Conservation (phyloP, 2,329 filamentous ascomycete genomes). For the Alternaria conjuncta region DNA sequence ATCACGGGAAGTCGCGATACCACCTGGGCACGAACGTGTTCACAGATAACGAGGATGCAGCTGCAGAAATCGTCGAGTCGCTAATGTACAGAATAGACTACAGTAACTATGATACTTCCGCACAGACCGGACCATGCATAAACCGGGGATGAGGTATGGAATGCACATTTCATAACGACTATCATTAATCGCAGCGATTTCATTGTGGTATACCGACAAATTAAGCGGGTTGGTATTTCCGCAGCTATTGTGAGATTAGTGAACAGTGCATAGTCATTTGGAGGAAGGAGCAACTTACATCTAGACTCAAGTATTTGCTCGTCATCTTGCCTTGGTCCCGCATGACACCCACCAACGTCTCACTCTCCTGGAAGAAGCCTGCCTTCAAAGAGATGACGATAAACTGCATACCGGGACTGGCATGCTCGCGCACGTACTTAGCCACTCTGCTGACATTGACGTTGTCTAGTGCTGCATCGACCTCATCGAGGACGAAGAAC, state of each 20-base stretch:
- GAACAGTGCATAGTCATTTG: too few species aligned
- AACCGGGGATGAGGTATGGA: not conserved
- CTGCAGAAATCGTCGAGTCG: not conserved
- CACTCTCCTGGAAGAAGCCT: constrained; percentile 93
- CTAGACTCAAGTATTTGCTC: constrained; percentile 87
- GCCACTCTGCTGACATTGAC: constrained; percentile 96
- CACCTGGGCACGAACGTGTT: not conserved
- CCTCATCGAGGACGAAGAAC: constrained; percentile 98
- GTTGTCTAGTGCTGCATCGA: constrained; percentile 97
- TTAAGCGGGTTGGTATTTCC: not conserved
- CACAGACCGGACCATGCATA: not conserved
- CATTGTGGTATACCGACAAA: not conserved
- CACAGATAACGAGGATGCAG: not conserved
- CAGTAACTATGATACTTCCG: not conserved
- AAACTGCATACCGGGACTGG: constrained; percentile 97
- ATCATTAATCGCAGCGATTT: not conserved
- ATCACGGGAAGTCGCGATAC: not conserved
- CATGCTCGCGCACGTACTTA: constrained; percentile 93
- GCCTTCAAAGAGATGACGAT: constrained; percentile 98
- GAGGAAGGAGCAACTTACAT: constrained; percentile 70
- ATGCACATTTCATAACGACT: not conserved
- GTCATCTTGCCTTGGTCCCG: constrained; percentile 93
- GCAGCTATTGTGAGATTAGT: not conserved
- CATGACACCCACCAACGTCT: constrained; percentile 94
- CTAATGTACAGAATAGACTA: not conserved